phyloP scores from a whole-genome alignment of 495 filamentous ascomycete genomes.

The Glarea lozoyensis region DNA sequence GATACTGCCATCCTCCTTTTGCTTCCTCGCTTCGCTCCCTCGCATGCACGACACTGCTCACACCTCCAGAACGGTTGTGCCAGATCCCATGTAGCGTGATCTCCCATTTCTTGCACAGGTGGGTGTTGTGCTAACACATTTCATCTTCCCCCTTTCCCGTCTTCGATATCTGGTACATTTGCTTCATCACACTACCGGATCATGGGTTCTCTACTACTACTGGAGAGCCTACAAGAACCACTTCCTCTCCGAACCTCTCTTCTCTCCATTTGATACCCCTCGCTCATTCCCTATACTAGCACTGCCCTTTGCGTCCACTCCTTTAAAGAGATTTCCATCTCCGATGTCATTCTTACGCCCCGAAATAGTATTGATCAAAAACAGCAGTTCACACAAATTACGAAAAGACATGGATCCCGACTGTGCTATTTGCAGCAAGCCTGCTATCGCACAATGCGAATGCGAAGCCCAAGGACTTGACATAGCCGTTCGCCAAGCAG shows the following conservation, averaged over 20 bases:
- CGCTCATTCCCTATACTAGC: conserved; percentile 5
- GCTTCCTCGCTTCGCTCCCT: too few relatives aligned
- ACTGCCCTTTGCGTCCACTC: neutral
- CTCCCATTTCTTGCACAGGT: conserved; percentile 31
- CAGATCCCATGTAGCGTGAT: conserved; percentile 23
- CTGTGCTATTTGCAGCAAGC: conserved; percentile 61
- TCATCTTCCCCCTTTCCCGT: conserved; percentile 16
- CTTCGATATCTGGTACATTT: conserved; percentile 22
- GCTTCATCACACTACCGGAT: conserved; percentile 4
- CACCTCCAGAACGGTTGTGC: conserved; percentile 12
- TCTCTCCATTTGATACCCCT: conserved; percentile 6
- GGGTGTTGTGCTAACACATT: conserved; percentile 26
- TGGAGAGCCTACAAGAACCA: conserved; percentile 12
- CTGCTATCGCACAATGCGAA: conserved; percentile 52
- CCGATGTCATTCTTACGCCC: conserved; percentile 14
- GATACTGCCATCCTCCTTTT: neutral
- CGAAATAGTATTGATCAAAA: conserved; percentile 18
- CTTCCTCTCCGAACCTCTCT: conserved; percentile 13
- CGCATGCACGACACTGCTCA: too few relatives aligned
- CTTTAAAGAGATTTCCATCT: neutral
- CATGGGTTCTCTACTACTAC: conserved; percentile 8
- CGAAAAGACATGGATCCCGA: conserved; percentile 46
- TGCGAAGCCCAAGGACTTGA: conserved; percentile 62
- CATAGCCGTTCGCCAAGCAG: conserved; percentile 56
- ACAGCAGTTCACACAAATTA: conserved; percentile 15